Evolutionary conservation across 2,329 filamentous ascomycete genomes (phyloP), one percentile per base, ranked within the genome.

Genomic region (Cordyceps farinosa): DNA sequence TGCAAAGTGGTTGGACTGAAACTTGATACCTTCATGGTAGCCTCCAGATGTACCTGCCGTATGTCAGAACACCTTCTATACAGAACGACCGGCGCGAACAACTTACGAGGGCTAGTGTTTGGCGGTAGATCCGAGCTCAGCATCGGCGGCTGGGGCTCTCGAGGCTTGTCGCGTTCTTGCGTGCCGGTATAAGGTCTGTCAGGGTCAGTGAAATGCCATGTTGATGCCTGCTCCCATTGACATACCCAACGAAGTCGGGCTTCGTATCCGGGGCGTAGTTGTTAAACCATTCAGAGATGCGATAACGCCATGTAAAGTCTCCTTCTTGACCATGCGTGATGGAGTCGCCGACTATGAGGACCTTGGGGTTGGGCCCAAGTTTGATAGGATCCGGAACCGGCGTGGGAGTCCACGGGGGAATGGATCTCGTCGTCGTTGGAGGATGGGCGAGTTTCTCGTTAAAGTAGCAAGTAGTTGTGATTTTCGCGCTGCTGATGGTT

Each of bases 231-330:
- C 22, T 22, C 22, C 22, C 2, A 36, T 29, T 1, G 29, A 47
- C 44, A 0, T 22, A 58, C 55, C 36, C 58, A 13, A 61, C 58
- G 22, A 61, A 61, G 6, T 53, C 47, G 3, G 48, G 47, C 27
- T 34, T 42, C 11, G 48, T 61, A 36, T 61, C 58, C 3, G 57
- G 58, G 5, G 60, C 38, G 30, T 73, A 64, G 15, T 55, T 45
- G 2, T 65, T 65, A 57, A 78, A 70, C 77, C 77, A 80, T 54
- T 78, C 62, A 71, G 73, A 78, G 13, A 80, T 66, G 5, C 76
- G 71, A 57, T 75, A 80, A 9, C 77, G 71, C 78, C 77, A 79
- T 10, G 77, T 79, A 58, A 70, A 76, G 65, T 79, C 77, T 36
- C 74, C 76, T 62, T 79, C 75, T 30, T 65, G 66, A 13, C 77